These are phyloP conservation scores for Trapa bicornis DNA, from an alignment of 345 rosid genomes.

Conservation along the genomic window DNA sequence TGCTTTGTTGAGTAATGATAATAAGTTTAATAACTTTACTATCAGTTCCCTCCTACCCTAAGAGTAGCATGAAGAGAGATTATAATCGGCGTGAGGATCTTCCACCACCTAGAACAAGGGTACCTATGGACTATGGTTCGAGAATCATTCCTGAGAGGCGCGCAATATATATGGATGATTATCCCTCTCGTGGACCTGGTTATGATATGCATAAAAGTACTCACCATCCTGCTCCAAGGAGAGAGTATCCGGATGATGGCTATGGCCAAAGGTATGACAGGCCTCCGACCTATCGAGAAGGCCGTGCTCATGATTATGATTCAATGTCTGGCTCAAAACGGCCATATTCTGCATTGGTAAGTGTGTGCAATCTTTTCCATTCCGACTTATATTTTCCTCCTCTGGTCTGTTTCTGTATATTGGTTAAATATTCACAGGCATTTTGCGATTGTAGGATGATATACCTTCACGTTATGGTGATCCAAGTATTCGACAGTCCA, in stretches of 20 bases:
- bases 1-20: background rate
- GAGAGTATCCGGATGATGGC: constrained; percentile 69
- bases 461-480: constrained; percentile 79
- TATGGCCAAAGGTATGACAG: constrained; percentile 76
- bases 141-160: constrained; percentile 70
- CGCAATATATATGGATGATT: constrained; percentile 65
- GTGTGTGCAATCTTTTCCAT: constrained; percentile 6
- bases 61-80: constrained; percentile 71
- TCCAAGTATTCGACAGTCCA: constrained; percentile 51
- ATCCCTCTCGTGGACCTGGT: constrained; percentile 55
- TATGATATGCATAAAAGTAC: constrained; percentile 64
- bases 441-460: constrained; percentile 46
- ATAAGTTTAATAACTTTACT: constrained; percentile 8
- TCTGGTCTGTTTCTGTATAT: background rate
- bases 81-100: constrained; percentile 62
- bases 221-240: constrained; percentile 57
- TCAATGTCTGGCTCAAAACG: constrained; percentile 81
- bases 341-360: constrained; percentile 69
- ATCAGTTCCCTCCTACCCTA: constrained; percentile 61
- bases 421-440: background rate
- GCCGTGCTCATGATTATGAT: constrained; percentile 75
- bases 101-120: constrained; percentile 77
- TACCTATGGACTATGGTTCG: constrained; percentile 58
- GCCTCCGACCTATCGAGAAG: constrained; percentile 64
- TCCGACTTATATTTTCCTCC: background rate